Evolutionary conservation across 345 rosid species (phyloP), one percentile per base, ranked within the genome.

Genomic region (Salix suchowensis): DNA sequence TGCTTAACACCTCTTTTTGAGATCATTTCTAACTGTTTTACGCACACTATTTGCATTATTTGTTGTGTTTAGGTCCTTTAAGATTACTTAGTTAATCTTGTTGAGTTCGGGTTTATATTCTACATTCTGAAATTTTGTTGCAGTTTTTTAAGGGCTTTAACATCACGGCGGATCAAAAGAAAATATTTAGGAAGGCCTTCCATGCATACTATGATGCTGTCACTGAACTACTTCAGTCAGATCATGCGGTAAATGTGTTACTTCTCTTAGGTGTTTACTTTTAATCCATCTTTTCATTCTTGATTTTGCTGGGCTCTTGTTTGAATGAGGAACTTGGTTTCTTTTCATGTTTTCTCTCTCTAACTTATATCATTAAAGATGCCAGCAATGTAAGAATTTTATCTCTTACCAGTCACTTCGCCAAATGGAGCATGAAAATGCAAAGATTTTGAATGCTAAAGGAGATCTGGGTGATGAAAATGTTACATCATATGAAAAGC

Each of bases 381-480:
- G 61, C 40, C 58, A 70, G 28, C 26, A 65, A 55, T 71, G 39
- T 76, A 34, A 26, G 39, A 72, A 71, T 78, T 77, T 11, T 71
- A 71, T 76, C 73, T 70, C 30, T 72, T 74, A 67, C 64, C 75
- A 96, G 99, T 88, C 88, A 28, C 98, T 96, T 80, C 90, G 89
- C 75, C 99, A 94, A 79, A 94, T 96, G 97, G 99, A 96, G 87
- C 88, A 94, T 81, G 99, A 96, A 77, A 91, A 94, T 87, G 89
- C 97, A 48, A 94, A 91, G 85, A 88, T 90, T 77, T 84, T 96
- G 80, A 91, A 88, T 87, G 97, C 95, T 71, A 96, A 93, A 86
- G 99, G 99, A 80, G 99, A 96, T 86, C 93, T 92, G 52, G 92
- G 91, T 79, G 99, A 96, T 79, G 98, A 96, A 83, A 96, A 86